Conservation (phyloP, 305 asterid genomes). For the Solanum hybrid region DNA sequence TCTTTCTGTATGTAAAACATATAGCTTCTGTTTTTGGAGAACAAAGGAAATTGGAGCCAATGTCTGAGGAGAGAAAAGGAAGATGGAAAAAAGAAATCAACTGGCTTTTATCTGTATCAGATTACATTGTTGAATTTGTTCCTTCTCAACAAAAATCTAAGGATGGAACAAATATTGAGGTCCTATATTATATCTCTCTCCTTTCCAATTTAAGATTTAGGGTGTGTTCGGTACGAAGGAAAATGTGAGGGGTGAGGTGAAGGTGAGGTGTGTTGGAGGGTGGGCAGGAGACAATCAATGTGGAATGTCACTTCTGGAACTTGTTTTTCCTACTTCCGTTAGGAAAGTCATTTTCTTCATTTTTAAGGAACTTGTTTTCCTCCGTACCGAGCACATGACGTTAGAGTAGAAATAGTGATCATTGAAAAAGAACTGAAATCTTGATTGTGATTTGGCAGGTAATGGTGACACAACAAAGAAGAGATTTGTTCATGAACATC, state of each 20-base stretch:
- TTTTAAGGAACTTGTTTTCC: not conserved
- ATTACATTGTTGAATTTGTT: conserved; percentile 73
- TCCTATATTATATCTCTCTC: not conserved
- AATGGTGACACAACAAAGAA: conserved; percentile 76
- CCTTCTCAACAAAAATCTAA: conserved; percentile 57
- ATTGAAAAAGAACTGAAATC: not conserved
- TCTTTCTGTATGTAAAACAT: not conserved
- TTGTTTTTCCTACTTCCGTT: not conserved
- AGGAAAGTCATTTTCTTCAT: not conserved
- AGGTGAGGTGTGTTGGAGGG: not conserved
- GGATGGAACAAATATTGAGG: conserved; percentile 77
- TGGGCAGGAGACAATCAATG: not conserved
- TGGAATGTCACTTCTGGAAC: not conserved
- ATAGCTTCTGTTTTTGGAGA: conserved; percentile 89
- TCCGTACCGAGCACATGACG: not conserved
- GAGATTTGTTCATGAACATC: conserved; percentile 58
- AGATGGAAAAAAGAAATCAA: conserved; percentile 77
- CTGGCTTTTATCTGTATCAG: conserved; percentile 73
- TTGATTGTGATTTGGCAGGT: conserved; percentile 27
- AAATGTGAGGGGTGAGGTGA: not conserved
- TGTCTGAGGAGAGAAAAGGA: conserved; percentile 52
- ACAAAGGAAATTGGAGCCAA: conserved; percentile 64
- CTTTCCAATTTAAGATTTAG: not conserved
- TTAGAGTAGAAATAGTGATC: not conserved
- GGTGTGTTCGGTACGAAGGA: not conserved